Evolutionary conservation across 345 rosid species (phyloP), one percentile per base, ranked within the genome.

Genomic region (Capsella bursapastoris): DNA sequence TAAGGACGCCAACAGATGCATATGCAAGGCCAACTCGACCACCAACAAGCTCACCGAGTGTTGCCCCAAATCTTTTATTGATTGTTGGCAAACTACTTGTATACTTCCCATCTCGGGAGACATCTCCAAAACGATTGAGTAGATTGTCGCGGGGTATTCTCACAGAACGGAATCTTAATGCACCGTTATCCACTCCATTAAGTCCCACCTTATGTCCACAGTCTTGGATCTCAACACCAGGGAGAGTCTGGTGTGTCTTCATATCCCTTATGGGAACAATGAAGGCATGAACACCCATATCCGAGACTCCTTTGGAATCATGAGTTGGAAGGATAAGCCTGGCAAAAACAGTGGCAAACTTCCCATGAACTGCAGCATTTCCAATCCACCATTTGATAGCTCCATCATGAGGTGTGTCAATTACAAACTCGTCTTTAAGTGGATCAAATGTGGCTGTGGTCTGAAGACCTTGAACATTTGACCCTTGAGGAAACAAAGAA

Each of bases 381-480:
- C 99, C 98, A 76, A 92, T 96, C 99, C 98, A 92, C 99, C 99
- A 96, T 79, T 96, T 96, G 73, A 92, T 92, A 40, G 98, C 98
- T 61, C 99, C 98, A 41, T 96, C 97, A 75, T 90, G 77, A 40
- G 97, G 96, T 3, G 98, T 96, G 79, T 89, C 83, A 27, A 92
- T 84, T 34, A 92, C 47, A 45, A 96, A 96, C 67, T 92, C 97
- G 48, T 92, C 98, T 14, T 79, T 88, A 8, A 88, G 44, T 2
- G 88, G 97, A 78, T 96, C 97, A 68, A 96, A 96, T 63, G 86
- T 87, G 27, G 99, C 99, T 40, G 82, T 78, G 1, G 99, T 92
- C 75, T 90, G 98, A 38, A 96, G 90, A 57, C 93, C 99, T 78
- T 96, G 98, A 71, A 96, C 97, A 80, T 96, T 96, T 66, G 98